Evolutionary conservation across 2,329 filamentous ascomycete species (phyloP).

Genomic region (Ceratocystis colombiana): DNA sequence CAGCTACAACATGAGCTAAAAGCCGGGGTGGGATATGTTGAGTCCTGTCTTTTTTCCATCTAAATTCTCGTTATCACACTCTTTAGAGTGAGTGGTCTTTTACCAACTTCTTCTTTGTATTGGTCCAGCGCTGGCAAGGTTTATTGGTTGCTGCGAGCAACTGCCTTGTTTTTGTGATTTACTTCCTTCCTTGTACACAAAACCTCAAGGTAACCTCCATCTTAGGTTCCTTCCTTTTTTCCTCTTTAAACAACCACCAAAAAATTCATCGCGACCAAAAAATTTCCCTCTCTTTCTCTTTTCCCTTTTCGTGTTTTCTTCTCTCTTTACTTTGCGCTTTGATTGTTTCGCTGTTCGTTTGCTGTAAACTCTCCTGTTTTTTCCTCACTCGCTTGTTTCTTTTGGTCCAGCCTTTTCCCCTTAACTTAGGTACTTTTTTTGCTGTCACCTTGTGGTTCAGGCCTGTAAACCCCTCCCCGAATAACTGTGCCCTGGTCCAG

Average conservation of each 20-base stretch:
- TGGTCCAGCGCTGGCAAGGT: background rate
- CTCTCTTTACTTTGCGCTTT: background rate
- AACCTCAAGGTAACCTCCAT: background rate
- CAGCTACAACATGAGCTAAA: background rate
- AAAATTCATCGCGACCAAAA: background rate
- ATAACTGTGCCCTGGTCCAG: background rate
- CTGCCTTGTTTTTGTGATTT: conserved; percentile 3
- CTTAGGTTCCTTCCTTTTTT: conserved; percentile 2
- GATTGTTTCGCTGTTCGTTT: no score
- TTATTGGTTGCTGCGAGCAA: conserved; percentile 12
- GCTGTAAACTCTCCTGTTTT: no score
- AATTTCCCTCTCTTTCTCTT: background rate
- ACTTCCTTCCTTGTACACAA: conserved; percentile 4
- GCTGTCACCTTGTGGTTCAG: background rate
- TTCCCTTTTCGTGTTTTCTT: background rate
- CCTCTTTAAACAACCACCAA: background rate
- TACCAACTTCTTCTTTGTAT: background rate
- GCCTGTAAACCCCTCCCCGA: conserved; percentile 6
- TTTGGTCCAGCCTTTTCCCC: background rate
- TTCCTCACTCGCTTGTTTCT: background rate
- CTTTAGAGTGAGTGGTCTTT: background rate
- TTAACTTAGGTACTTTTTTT: background rate
- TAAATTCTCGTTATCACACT: background rate
- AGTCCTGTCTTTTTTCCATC: background rate
- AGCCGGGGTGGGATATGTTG: background rate